Base-by-base conservation (phyloP, 2,329 filamentous ascomycete genomes). In the Colletotrichum sp. region DNA sequence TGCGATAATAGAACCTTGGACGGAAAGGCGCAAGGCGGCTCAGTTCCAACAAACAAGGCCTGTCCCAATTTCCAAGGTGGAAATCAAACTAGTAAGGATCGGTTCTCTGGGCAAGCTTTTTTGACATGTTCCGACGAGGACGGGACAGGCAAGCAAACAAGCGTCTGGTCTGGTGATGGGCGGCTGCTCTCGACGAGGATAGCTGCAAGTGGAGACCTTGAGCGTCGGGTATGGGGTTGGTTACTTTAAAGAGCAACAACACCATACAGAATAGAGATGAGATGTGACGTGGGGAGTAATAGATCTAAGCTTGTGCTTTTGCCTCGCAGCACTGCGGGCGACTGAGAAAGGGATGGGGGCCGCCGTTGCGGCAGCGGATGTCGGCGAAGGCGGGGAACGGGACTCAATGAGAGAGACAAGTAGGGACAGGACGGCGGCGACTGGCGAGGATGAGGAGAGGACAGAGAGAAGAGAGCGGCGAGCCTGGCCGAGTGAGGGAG, bases 181-280 rank as follows among this genome's bases (percentile, higher is more conserved):
- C 18, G 39, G 39, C 36, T 43, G 39, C 64, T 36, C n/a, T 36
- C n/a, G 64, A 72, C 62, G 73, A 73, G 69, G 64, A 68, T 68
- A 64, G 62, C 62, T 52, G 69, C 69, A 75, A 67, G 73, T 75
- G 73, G 73, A 36, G 69, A 68, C 69, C 39, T 67, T 75, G 73
- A 36, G 69, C 70, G 60, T 68, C 67, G 73, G 73, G 22, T 75
- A 73, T 64, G 73, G 73, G 69, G 62, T 71, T 34, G 39, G 70
- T 73, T 72, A 68, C 73, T 73, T 75, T 75, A 75, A 75, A 68
- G 73, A 68, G 70, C 70, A 73, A 73, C 34, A 62, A 58, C 48
- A 52, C 64, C 27, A 68, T 52, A 67, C 73, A 48, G 43, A 39
- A 75, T 18, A 64, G 36, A 68, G 67, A 64, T 68, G 73, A 75